Evolutionary conservation across 768 basidiomycete genomes (phyloP).

Genomic region (Tulasnella sp.): DNA sequence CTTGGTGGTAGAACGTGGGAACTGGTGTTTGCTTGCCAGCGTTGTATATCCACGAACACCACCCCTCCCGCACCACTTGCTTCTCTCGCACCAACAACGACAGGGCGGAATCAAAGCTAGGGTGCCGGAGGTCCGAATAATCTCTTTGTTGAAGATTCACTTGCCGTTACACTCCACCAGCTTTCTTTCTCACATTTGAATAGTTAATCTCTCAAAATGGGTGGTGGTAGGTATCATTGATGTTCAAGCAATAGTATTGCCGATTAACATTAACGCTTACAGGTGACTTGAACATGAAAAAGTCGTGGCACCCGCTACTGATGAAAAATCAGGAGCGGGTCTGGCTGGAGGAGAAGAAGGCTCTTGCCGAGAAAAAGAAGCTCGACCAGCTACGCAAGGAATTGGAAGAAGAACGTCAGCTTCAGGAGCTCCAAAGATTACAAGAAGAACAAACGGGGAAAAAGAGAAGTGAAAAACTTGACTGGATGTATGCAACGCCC

Average conservation of each 20-base stretch:
- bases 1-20: too few relatives aligned
- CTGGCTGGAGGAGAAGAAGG: constrained; percentile 96
- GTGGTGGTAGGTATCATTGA: constrained; percentile 45
- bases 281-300: constrained; percentile 92
- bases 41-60: too few relatives aligned
- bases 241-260: neutral
- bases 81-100: neutral
- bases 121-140: neutral
- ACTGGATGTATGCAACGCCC: constrained; percentile 99
- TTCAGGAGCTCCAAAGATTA: constrained; percentile 89
- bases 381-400: constrained; percentile 94
- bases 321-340: constrained; percentile 98
- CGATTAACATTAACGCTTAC: neutral
- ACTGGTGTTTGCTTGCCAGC: too few relatives aligned
- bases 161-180: neutral
- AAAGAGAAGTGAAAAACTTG: constrained; percentile 85
- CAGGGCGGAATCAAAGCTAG: neutral
- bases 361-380: constrained; percentile 97
- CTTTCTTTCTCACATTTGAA: neutral
- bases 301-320: constrained; percentile 98
- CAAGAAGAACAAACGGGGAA: constrained; percentile 94
- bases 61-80: neutral
- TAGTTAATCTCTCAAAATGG: constrained; percentile 52
- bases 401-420: constrained; percentile 91
- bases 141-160: neutral